Base-by-base conservation (phyloP, 2,329 filamentous ascomycete species). In the Leptographium lundbergii region DNA sequence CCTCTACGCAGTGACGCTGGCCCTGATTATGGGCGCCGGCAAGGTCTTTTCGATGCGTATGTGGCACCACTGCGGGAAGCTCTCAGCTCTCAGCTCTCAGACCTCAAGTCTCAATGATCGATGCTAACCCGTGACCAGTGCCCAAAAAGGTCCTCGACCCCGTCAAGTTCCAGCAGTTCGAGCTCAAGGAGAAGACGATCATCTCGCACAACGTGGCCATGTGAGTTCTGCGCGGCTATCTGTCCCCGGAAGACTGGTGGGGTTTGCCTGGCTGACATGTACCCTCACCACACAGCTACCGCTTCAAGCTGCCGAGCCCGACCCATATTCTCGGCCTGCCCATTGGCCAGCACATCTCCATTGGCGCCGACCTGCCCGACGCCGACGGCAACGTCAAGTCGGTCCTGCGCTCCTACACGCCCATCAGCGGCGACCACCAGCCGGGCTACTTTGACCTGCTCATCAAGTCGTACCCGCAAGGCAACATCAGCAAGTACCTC, bases 181-280 rank as follows among this genome's bases (percentile, higher is more conserved):
- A 89, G 71, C 86, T 99, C 67, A 86, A 88, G 73, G 89, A 97
- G 74, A 97, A 96, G 83, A 97, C 87, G 17, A 81, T 95, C 65
- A 86, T 97, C 69, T 96, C 92, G 36, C 94, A 97, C 83, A 99
- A 99, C 79, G 92, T 95, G 61, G 91, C 92, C 73, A 96, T 99
- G 88, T 91, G 75, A 69, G 81, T 74, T 6, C 34, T 45, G 32
- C 32, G 32, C 32, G 32, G 32, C 32, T 34, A 9, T 34, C 32
- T 34, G 32, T 34, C 32, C 27, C 32, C 32, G 32, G 32, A 34
- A 27, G 14, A 22, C 47, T 45, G 32, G n/a, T 34, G 32, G 32
- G 32, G 32, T 34, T 34, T 34, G 6, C 32, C 32, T 34, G 32
- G 34, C 36, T 39, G 36, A 32, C 45, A 45, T 39, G 11, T 56